Conservation (phyloP, 2,329 filamentous ascomycete genomes). For the Aureobasidium pullulans region DNA sequence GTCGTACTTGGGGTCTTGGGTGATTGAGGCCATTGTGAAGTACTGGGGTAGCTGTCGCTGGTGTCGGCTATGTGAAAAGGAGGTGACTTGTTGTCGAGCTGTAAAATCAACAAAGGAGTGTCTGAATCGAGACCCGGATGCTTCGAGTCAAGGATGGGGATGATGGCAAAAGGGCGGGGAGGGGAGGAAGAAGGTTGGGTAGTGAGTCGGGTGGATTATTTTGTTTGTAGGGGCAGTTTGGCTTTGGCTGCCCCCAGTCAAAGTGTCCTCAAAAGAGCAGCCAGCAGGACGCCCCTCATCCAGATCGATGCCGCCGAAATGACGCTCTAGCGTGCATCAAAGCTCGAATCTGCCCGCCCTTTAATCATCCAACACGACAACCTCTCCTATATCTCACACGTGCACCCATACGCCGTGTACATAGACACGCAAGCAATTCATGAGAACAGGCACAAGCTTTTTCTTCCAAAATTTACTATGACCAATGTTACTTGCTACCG, state of each 20-base stretch:
- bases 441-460: not conserved
- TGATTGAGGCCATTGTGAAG: conserved; percentile 25
- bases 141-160: not conserved
- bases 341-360: not conserved
- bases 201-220: not conserved
- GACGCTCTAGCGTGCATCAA: conserved; percentile 2
- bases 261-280: not conserved
- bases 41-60: not conserved
- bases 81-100: not conserved
- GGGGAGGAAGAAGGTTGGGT: not conserved
- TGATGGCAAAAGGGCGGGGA: not conserved
- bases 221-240: conserved; percentile 6
- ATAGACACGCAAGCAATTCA: not conserved
- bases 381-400: not conserved
- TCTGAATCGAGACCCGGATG: not conserved
- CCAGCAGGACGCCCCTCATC: not conserved
- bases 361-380: not conserved
- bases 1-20: conserved; percentile 84
- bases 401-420: not conserved
- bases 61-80: not conserved
- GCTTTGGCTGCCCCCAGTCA: not conserved
- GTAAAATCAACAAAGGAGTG: conserved; percentile 4
- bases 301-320: not conserved
- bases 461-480: conserved; percentile 12
- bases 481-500: conserved; percentile 11